phyloP scores from a whole-genome alignment of 176 grass and related monocot genomes.

The Miscanthus lutarioriparius region DNA sequence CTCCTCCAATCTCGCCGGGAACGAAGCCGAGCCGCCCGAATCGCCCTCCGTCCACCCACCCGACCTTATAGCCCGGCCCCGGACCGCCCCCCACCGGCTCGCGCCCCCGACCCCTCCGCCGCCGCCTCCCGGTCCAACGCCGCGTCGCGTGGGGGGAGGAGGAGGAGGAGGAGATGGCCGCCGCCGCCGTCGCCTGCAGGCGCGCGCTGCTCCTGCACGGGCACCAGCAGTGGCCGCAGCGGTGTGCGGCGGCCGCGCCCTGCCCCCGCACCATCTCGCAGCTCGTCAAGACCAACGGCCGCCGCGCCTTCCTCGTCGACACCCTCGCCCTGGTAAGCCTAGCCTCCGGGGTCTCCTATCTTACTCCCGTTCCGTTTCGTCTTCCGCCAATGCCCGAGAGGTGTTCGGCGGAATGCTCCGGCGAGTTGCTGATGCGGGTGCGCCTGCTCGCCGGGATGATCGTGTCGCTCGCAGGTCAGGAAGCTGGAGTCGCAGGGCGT shows the following conservation, averaged over 20 bases:
- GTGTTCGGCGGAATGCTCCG: slow-evolving; percentile 37
- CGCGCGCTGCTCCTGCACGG: slow-evolving; percentile 33
- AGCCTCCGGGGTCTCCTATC: not conserved
- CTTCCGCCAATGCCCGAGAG: not conserved
- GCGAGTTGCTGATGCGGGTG: slow-evolving; percentile 4
- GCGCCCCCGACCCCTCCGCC: not conserved
- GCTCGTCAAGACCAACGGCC: slow-evolving; percentile 90
- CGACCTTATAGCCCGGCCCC: slow-evolving; percentile 4
- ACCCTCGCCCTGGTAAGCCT: slow-evolving; percentile 78
- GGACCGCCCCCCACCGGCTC: slow-evolving; percentile 15
- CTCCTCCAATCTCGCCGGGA: slow-evolving; percentile 7
- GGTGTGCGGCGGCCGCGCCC: not conserved
- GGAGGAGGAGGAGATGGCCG: slow-evolving; percentile 42
- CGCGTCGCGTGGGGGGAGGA: slow-evolving; percentile 23
- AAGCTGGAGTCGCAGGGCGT: slow-evolving; percentile 90
- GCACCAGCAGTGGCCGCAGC: slow-evolving; percentile 15
- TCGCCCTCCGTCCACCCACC: not conserved
- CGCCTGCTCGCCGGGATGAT: not conserved
- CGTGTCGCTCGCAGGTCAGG: slow-evolving; percentile 57
- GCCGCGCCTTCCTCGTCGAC: slow-evolving; percentile 81
- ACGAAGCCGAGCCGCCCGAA: slow-evolving; percentile 43
- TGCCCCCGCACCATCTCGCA: slow-evolving; percentile 56
- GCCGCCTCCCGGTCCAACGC: slow-evolving; percentile 17
- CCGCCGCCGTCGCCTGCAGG: slow-evolving; percentile 45
- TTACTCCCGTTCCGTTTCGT: not conserved